A percentile compares a stretch with the other conserved stretches of the same genome.
These are phyloP conservation scores for Chaetoceros tenuissimus DNA, from an alignment of 108 stramenopile species.

Conservation along the genomic window DNA sequence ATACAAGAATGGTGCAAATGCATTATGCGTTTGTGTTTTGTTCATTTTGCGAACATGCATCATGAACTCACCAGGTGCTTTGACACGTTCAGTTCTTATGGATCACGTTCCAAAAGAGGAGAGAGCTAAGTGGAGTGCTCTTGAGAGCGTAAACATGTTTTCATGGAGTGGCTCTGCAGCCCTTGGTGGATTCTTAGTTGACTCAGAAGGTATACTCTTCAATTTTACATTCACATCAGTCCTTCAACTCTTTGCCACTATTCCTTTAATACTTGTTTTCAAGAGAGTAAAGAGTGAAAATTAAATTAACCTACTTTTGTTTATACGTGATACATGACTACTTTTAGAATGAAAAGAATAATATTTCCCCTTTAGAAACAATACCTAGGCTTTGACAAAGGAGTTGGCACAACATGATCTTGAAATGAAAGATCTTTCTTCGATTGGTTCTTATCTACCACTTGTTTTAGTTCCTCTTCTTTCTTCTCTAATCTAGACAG, in stretches of 20 bases:
- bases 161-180: constrained; percentile 30
- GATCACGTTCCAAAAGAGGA: constrained; percentile 34
- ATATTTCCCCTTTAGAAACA: no score
- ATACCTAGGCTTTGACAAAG: no score
- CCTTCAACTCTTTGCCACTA: constrained; percentile 26
- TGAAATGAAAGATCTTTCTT: no score
- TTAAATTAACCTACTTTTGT: no score
- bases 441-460: no score
- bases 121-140: constrained; percentile 34
- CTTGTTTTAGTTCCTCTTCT: no score
- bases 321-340: no score
- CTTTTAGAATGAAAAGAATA: no score
- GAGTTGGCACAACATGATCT: no score
- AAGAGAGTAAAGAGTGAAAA: constrained; percentile 1
- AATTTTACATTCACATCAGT: constrained; percentile 29
- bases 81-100: constrained; percentile 40
- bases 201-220: constrained; percentile 17
- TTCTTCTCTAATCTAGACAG: no score
- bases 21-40: constrained; percentile 17
- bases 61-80: constrained; percentile 35
- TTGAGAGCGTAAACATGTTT: constrained; percentile 45
- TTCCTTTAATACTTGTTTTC: constrained; percentile 17
- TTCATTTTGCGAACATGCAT: constrained; percentile 32
- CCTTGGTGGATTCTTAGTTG: constrained; percentile 35
- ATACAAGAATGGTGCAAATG: constrained; percentile 1